Evolutionary conservation across 148 eudicot species (phyloP).

Genomic region (Arbutus unedo): DNA sequence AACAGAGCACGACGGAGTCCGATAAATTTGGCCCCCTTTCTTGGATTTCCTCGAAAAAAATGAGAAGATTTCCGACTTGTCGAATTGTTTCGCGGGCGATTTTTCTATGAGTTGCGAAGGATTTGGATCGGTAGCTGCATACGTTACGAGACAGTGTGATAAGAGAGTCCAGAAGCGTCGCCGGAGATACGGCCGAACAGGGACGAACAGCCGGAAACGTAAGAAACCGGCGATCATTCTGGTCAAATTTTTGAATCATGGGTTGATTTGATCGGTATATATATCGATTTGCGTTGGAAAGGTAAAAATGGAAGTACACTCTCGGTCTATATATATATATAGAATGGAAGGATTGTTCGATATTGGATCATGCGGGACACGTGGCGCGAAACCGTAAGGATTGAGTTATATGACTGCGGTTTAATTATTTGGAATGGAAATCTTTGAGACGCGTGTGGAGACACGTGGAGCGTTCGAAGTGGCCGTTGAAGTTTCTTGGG

Average conservation of each 20-base stretch:
- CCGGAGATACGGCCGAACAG: conserved; percentile 54
- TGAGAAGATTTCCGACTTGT: conserved; percentile 46
- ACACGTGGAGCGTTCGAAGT: conserved; percentile 19
- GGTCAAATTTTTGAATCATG: conserved; percentile 50
- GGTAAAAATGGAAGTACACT: neutral
- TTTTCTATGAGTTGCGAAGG: conserved; percentile 43
- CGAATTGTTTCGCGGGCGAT: conserved; percentile 52
- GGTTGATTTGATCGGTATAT: neutral
- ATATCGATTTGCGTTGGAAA: neutral
- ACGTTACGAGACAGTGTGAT: conserved; percentile 41
- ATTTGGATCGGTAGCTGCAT: conserved; percentile 28
- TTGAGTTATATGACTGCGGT: conserved; percentile 4
- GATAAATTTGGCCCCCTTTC: conserved; percentile 17
- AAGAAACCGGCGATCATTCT: conserved; percentile 63
- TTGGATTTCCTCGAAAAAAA: conserved; percentile 59
- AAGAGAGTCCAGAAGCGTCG: conserved; percentile 52
- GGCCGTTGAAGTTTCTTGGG: conserved; percentile 12
- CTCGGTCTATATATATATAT: neutral
- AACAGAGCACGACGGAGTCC: conserved; percentile 34
- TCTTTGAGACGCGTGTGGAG: conserved; percentile 17
- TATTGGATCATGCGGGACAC: conserved; percentile 23
- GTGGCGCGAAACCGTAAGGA: conserved; percentile 28
- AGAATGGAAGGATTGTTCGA: conserved; percentile 8
- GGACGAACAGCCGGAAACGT: conserved; percentile 71
- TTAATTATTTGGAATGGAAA: neutral